Base-by-base conservation (phyloP, 1,284 basidiomycete genomes). In the Cutaneotrichosporon dermatis region DNA sequence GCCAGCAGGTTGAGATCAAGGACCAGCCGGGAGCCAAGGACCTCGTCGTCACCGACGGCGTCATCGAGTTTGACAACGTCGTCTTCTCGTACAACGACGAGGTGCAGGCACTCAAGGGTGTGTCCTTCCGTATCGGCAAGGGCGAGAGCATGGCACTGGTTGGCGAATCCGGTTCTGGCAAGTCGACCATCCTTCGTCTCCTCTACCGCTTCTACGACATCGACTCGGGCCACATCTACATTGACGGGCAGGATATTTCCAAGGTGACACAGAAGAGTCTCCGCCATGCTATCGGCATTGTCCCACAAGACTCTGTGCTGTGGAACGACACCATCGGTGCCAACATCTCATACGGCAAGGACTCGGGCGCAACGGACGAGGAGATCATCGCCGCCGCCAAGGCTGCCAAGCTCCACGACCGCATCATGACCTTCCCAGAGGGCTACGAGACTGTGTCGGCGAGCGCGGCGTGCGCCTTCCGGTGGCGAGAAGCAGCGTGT, bases 381-480 rank as follows among this genome's bases (percentile, higher is more conserved):
- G 90, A 98, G 71, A 93, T 99, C 36, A 83, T 85, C 57, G 85
- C 85, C 63, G 95, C 88, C 4, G 88, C 93, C 46, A 82, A 81
- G 75, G 87, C 88, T 73, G 95, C 96, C 33, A 90, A 88, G 69
- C 87, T 98, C 16, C 89, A 94, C 69, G 82, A 88, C 12, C 86
- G 90, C 40, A 85, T 99, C 54, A 79, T 83, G 80, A 81, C 84
- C 42, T 80, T 99, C 50, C 91, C 92, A 0, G 89, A 94, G 40
- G 67, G 57, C 51, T 99, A 97, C 78, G 75, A 79, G 51, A 98
- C 95, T 5, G 87, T 89, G 68, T 99, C 3, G 96, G 95, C 0
- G 95, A 99, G 78, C 81, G 95, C n/a, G 95, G 95, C 2, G 77
- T 97, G 67, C 95, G 98, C 89, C 89, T 99, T 93, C 90, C n/a